Conservation (phyloP, 352 stramenopile genomes). For the Globisporangium canariense region DNA sequence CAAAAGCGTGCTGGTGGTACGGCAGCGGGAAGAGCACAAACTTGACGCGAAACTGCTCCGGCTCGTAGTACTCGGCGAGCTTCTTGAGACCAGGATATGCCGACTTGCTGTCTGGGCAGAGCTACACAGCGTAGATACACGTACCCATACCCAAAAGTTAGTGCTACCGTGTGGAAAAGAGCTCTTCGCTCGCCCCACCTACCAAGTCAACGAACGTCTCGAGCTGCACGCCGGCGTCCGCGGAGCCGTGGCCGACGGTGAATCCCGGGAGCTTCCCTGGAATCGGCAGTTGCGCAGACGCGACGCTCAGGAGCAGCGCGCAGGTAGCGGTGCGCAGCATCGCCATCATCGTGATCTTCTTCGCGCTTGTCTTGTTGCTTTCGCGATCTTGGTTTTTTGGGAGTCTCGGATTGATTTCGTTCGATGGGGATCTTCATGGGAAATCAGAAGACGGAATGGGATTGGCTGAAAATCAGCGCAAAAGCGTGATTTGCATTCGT, state of each 20-base stretch:
- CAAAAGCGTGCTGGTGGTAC: slow-evolving; percentile 77
- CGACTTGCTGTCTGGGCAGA: slow-evolving; percentile 71
- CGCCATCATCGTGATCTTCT: slow-evolving; percentile 12
- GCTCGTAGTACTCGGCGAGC: slow-evolving; percentile 47
- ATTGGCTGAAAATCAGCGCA: slow-evolving; percentile 21
- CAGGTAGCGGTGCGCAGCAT: slow-evolving; percentile 23
- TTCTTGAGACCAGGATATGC: slow-evolving; percentile 68
- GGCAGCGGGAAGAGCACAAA: slow-evolving; percentile 79
- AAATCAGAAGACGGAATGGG: neutral
- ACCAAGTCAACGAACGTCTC: slow-evolving; percentile 85
- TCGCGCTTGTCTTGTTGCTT: neutral
- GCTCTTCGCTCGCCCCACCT: neutral
- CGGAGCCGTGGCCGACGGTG: slow-evolving; percentile 43
- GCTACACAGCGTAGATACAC: slow-evolving; percentile 20
- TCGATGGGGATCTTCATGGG: slow-evolving; percentile 1
- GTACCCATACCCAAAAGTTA: neutral
- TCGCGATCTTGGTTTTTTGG: neutral
- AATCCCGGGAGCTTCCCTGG: slow-evolving; percentile 62
- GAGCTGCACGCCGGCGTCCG: slow-evolving; percentile 66
- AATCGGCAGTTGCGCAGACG: slow-evolving; percentile 52
- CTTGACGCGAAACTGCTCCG: slow-evolving; percentile 54
- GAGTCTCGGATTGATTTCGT: neutral
- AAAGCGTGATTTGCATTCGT: slow-evolving; percentile 1
- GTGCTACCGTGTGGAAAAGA: neutral
- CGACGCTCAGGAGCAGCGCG: slow-evolving; percentile 11